Evolutionary conservation across 345 rosid species (phyloP).

Genomic region (Lumnitzera littorea): DNA sequence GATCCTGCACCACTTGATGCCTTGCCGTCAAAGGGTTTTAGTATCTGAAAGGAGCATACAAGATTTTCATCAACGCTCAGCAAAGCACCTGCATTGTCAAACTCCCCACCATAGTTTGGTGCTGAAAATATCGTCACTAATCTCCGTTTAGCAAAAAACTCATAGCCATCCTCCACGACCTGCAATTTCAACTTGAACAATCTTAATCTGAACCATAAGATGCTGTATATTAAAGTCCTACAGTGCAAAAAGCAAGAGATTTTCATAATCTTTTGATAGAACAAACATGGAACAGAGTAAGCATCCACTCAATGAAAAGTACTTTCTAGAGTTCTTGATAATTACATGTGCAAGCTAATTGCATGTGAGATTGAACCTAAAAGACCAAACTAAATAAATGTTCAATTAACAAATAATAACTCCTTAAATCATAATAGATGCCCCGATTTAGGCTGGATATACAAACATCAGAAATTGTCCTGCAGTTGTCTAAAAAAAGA

Average conservation of each 20-base stretch:
- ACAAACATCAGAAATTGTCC: no score
- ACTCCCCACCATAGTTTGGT: conserved; percentile 98
- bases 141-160: conserved; percentile 81
- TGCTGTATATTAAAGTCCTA: neutral
- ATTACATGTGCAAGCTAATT: no score
- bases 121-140: conserved; percentile 96
- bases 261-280: neutral
- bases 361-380: no score
- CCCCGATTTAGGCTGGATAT: no score
- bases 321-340: neutral
- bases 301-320: neutral
- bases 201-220: conserved; percentile 2
- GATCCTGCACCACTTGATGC: conserved; percentile 34
- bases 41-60: conserved; percentile 88
- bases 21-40: conserved; percentile 54
- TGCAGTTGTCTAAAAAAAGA: no score
- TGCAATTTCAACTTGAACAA: conserved; percentile 21
- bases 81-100: conserved; percentile 91
- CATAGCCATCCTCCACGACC: conserved; percentile 99
- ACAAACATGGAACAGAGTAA: no score
- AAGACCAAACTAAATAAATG: no score
- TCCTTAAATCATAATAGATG: no score
- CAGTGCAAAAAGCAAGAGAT: neutral
- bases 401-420: no score
- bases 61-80: conserved; percentile 69